Conservation (phyloP, 164 flowering plant species). For the Berberis thunbergii region DNA sequence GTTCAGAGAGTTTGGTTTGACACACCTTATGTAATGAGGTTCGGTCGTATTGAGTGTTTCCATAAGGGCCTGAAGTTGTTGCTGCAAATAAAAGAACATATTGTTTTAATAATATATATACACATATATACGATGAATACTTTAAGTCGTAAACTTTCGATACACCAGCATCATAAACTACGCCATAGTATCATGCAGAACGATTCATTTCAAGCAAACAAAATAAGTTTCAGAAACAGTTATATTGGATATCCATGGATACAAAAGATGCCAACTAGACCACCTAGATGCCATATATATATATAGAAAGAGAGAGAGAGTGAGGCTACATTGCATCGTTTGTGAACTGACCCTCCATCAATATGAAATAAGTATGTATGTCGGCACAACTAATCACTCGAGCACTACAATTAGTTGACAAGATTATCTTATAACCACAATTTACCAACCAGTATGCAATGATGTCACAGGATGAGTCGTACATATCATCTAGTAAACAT, state of each 20-base stretch:
- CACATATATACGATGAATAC: background rate
- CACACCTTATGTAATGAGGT: slow-evolving; percentile 97
- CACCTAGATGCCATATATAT: too few species aligned
- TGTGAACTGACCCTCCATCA: too few species aligned
- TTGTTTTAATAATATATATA: background rate
- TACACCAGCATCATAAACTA: too few species aligned
- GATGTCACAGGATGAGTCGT: background rate
- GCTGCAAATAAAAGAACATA: slow-evolving; percentile 32
- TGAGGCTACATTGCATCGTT: too few species aligned
- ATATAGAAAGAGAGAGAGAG: too few species aligned
- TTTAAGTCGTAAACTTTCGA: too few species aligned
- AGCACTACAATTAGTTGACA: background rate
- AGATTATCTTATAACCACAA: background rate
- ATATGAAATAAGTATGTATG: background rate
- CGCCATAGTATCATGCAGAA: too few species aligned
- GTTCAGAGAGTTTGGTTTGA: slow-evolving; percentile 91
- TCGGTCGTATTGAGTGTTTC: slow-evolving; percentile 88
- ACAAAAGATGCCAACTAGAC: too few species aligned
- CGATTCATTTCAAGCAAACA: too few species aligned
- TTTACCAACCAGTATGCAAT: background rate
- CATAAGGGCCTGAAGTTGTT: slow-evolving; percentile 99
- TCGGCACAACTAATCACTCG: background rate
- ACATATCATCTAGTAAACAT: background rate
- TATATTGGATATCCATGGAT: too few species aligned
- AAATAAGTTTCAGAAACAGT: too few species aligned